Conservation (phyloP, 2,329 filamentous ascomycete genomes). For the Kalaharituber pfeilii region DNA sequence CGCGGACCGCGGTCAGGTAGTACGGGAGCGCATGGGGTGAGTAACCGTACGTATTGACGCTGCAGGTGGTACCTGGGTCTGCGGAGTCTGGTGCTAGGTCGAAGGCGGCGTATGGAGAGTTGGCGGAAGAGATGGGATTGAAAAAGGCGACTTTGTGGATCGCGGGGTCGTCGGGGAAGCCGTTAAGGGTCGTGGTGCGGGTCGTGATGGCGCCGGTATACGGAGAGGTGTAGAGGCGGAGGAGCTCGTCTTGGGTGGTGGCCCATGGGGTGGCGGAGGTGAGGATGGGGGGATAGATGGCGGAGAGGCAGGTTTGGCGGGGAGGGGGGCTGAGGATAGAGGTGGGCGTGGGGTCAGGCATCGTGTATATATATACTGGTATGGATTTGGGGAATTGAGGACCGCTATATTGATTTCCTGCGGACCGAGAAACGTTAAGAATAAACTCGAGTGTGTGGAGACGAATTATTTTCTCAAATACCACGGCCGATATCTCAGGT, state of each 20-base stretch:
- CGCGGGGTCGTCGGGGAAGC: slow-evolving; percentile 44
- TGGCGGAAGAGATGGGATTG: slow-evolving; percentile 27
- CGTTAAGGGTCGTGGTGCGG: slow-evolving; percentile 48
- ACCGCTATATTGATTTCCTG: too few species aligned
- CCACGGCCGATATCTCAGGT: too few species aligned
- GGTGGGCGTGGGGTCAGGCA: not conserved
- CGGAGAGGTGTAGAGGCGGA: slow-evolving; percentile 41
- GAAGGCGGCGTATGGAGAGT: slow-evolving; percentile 22
- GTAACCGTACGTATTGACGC: slow-evolving; percentile 56
- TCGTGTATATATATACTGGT: too few species aligned
- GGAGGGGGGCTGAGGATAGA: not conserved
- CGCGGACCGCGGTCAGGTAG: slow-evolving; percentile 41
- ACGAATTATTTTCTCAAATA: too few species aligned
- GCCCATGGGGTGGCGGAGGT: slow-evolving; percentile 67
- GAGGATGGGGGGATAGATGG: slow-evolving; percentile 41
- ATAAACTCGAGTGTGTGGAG: too few species aligned
- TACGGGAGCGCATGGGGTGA: slow-evolving; percentile 42
- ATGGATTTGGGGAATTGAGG: too few species aligned
- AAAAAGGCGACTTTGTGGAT: slow-evolving; percentile 53
- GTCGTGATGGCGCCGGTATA: slow-evolving; percentile 59
- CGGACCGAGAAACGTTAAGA: too few species aligned
- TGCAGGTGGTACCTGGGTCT: slow-evolving; percentile 8
- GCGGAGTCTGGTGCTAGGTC: slow-evolving; percentile 13
- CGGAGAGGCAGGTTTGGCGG: not conserved
- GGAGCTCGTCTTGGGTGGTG: slow-evolving; percentile 45